phyloP scores from a whole-genome alignment of 2,329 filamentous ascomycete species.

The Ophiostoma fasciatum region DNA sequence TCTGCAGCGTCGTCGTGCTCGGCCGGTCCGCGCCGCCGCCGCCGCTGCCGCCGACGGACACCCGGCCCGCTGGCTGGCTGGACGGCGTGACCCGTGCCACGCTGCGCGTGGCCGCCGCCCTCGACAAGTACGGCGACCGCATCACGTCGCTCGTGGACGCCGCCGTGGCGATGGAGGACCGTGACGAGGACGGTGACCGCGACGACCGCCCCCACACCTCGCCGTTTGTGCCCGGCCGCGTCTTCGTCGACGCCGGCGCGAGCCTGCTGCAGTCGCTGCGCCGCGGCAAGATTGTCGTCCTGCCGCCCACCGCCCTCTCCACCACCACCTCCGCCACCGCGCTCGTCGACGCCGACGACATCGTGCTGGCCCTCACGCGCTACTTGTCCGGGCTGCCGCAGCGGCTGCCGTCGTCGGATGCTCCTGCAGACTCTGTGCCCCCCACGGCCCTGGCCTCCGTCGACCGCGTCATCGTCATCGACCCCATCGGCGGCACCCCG shows the following conservation, averaged over 20 bases:
- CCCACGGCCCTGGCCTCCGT: constrained; percentile 36
- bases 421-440: constrained; percentile 15
- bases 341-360: constrained; percentile 37
- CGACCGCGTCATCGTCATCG: constrained; percentile 78
- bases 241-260: constrained; percentile 30
- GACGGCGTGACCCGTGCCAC: constrained; percentile 42
- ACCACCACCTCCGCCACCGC: constrained; percentile 24
- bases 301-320: constrained; percentile 36
- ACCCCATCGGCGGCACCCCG: constrained; percentile 75
- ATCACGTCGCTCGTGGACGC: constrained; percentile 54
- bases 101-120: constrained; percentile 56
- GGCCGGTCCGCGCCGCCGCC: constrained; percentile 38
- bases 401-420: neutral
- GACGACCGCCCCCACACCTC: constrained; percentile 14
- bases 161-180: constrained; percentile 33
- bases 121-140: constrained; percentile 53
- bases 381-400: constrained; percentile 51
- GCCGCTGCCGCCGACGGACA: constrained; percentile 13
- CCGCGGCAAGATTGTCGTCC: constrained; percentile 54
- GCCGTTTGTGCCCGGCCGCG: constrained; percentile 19
- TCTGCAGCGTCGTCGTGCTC: constrained; percentile 69
- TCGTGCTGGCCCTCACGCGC: constrained; percentile 60
- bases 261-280: constrained; percentile 51
- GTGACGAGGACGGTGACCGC: too few relatives aligned
- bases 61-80: constrained; percentile 22